These are phyloP conservation scores for Entonaema liquescens DNA, from an alignment of 495 filamentous ascomycete genomes.

Conservation along the genomic window DNA sequence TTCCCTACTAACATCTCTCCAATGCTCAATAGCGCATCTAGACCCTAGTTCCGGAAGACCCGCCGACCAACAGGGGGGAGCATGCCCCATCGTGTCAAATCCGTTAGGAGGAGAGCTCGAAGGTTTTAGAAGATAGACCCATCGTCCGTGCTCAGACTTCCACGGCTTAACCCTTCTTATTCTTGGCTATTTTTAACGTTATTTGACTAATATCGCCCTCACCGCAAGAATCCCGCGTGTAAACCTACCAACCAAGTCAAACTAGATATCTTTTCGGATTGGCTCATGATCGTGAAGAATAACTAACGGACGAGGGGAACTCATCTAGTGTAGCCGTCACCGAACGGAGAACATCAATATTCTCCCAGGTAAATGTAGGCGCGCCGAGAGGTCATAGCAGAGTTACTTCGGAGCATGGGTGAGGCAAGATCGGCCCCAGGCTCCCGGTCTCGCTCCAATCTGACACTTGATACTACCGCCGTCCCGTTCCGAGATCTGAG, in stretches of 20 bases:
- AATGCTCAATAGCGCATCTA: conserved; percentile 19
- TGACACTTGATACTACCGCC: conserved; percentile 41
- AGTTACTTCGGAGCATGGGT: conserved; percentile 38
- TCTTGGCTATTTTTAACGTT: conserved; percentile 40
- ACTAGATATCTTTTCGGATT: conserved; percentile 19
- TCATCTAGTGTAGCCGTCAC: conserved; percentile 23
- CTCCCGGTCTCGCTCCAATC: conserved; percentile 45
- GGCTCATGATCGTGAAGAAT: conserved; percentile 10
- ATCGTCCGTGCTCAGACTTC: conserved; percentile 41
- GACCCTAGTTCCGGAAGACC: conserved; percentile 41
- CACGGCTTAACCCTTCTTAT: conserved; percentile 33
- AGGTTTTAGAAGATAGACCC: conserved; percentile 24
- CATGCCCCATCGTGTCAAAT: conserved; percentile 31
- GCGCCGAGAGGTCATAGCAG: conserved; percentile 37
- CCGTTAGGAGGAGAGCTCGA: conserved; percentile 33
- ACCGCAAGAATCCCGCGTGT: conserved; percentile 44
- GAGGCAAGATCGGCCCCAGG: conserved; percentile 46
- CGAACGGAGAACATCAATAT: conserved; percentile 25
- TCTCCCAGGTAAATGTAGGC: conserved; percentile 21
- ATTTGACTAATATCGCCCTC: conserved; percentile 42
- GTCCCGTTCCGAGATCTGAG: conserved; percentile 45
- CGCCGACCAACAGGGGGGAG: conserved; percentile 37
- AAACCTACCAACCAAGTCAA: conserved; percentile 32
- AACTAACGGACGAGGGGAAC: conserved; percentile 10
- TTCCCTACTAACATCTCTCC: conserved; percentile 1